Conservation (phyloP, 2,329 filamentous ascomycete species). For the Pseudovirgaria hyperparasitica region DNA sequence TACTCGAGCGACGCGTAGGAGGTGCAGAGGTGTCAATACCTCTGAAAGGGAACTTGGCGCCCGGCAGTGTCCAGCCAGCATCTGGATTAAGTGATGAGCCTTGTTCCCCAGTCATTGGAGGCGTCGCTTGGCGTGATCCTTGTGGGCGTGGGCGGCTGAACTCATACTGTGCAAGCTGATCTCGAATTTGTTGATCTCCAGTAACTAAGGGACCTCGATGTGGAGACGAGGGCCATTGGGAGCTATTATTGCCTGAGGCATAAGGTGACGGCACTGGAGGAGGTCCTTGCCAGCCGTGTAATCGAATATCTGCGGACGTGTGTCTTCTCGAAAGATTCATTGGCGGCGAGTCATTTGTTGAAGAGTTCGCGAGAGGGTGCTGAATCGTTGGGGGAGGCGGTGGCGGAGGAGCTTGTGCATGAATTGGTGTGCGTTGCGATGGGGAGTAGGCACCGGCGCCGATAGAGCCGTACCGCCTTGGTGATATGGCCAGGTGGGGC, state of each 20-base stretch:
- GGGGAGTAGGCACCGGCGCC: conserved; percentile 56
- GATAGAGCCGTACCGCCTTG: conserved; percentile 80
- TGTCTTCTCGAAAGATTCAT: conserved; percentile 70
- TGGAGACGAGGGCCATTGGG: conserved; percentile 56
- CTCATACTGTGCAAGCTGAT: conserved; percentile 60
- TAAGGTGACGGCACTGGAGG: conserved; percentile 42
- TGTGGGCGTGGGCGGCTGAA: conserved; percentile 42
- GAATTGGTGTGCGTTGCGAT: conserved; percentile 58
- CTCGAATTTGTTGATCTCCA: conserved; percentile 56
- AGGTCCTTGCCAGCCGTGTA: conserved; percentile 48
- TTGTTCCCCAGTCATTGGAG: conserved; percentile 36
- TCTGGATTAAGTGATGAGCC: conserved; percentile 38
- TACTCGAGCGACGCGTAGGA: conserved; percentile 54
- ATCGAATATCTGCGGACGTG: conserved; percentile 89
- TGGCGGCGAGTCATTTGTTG: conserved; percentile 38
- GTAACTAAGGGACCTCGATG: conserved; percentile 29
- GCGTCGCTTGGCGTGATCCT: conserved; percentile 40
- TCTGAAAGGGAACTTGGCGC: conserved; percentile 36
- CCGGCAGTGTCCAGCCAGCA: conserved; percentile 43
- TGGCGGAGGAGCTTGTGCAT: conserved; percentile 41
- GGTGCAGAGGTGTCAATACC: conserved; percentile 41
- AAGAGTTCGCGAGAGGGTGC: conserved; percentile 44
- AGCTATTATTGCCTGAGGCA: conserved; percentile 47
- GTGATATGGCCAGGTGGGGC: conserved; percentile 66
- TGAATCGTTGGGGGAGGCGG: conserved; percentile 55